A percentile compares a stretch with the other conserved stretches of the same genome.
Conservation (phyloP, 179 eudicot species). For the Pouteria campechiana region DNA sequence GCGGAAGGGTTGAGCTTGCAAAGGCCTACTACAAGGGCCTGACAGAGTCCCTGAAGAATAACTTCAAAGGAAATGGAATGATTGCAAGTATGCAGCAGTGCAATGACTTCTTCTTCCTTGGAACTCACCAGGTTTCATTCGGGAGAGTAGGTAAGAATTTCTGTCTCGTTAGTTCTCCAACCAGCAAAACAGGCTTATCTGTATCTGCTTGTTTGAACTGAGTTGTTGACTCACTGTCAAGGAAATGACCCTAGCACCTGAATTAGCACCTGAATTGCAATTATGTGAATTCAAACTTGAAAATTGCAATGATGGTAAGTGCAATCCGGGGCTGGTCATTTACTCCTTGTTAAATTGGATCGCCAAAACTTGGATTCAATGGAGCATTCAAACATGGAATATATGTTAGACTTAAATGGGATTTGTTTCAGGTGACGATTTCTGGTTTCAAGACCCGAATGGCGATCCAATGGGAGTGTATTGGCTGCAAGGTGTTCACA, state of each 20-base stretch:
- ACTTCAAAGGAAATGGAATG: slow-evolving; percentile 46
- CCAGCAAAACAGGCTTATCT: neutral
- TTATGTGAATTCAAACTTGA: too few species aligned
- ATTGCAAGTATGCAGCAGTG: slow-evolving; percentile 64
- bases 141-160: slow-evolving; percentile 51
- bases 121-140: slow-evolving; percentile 46
- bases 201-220: neutral
- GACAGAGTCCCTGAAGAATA: slow-evolving; percentile 37
- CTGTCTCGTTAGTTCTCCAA: neutral
- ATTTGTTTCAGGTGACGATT: slow-evolving; percentile 44
- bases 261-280: too few species aligned
- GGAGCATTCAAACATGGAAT: too few species aligned
- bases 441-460: slow-evolving; percentile 49
- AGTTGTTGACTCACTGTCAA: neutral
- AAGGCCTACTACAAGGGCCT: slow-evolving; percentile 44
- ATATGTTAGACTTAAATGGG: too few species aligned
- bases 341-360: too few species aligned
- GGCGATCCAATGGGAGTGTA: slow-evolving; percentile 56
- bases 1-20: slow-evolving; percentile 57
- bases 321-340: too few species aligned
- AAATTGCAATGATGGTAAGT: too few species aligned
- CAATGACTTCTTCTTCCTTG: slow-evolving; percentile 63
- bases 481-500: slow-evolving; percentile 66
- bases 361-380: too few species aligned
- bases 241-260: neutral